phyloP scores from a whole-genome alignment of 257 asterid species.

The Coffea eugenioides region DNA sequence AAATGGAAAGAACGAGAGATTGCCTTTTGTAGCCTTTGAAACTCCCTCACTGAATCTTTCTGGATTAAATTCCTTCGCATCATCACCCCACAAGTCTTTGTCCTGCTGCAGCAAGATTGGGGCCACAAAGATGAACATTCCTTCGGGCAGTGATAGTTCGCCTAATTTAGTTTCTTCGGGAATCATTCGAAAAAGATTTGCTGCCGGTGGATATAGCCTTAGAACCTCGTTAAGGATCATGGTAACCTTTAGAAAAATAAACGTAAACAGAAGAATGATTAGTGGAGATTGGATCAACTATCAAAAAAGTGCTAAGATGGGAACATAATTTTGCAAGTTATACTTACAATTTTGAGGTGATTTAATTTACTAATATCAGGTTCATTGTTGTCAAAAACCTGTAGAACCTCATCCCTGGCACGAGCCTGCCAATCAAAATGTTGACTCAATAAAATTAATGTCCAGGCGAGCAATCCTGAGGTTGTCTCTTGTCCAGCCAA shows the following conservation, averaged over 20 bases:
- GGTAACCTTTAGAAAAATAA: constrained; percentile 19
- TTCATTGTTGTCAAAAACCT: constrained; percentile 2
- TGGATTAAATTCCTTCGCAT: constrained; percentile 26
- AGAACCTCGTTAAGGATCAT: constrained; percentile 31
- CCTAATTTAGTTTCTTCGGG: constrained; percentile 21
- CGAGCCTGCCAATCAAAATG: constrained; percentile 29
- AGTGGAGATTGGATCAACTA: not conserved
- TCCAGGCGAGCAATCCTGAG: constrained; percentile 26
- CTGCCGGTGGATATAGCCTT: constrained; percentile 25
- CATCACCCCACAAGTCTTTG: not conserved
- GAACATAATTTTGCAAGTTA: too few species aligned
- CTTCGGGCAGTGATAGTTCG: constrained; percentile 16
- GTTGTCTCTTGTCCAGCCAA: constrained; percentile 33
- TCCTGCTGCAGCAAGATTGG: constrained; percentile 22
- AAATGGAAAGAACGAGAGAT: constrained; percentile 20
- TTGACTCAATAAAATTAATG: constrained; percentile 21
- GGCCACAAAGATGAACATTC: constrained; percentile 17
- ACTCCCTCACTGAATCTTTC: constrained; percentile 29
- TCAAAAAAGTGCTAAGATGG: not conserved
- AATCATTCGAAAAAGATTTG: not conserved
- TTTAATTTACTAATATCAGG: constrained; percentile 16
- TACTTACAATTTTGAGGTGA: constrained; percentile 22
- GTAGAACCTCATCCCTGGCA: constrained; percentile 23
- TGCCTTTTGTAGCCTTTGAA: constrained; percentile 26
- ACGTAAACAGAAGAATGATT: too few species aligned